Conservation (phyloP, 83 land plant species). For the Picea mariana region DNA sequence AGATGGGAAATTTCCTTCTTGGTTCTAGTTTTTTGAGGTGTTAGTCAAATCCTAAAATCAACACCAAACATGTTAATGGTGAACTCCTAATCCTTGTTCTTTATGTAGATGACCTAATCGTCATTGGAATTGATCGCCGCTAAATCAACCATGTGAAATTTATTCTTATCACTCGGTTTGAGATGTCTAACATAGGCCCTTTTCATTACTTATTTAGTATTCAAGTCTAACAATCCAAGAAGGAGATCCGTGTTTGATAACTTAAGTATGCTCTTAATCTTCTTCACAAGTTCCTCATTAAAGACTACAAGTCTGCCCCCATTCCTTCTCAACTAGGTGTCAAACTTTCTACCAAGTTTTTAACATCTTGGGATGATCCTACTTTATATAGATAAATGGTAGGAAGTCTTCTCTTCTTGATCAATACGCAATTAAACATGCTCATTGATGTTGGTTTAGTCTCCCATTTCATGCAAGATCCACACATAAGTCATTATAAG, state of each 20-base stretch:
- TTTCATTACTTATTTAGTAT: background rate
- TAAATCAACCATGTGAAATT: background rate
- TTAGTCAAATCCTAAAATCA: accelerated
- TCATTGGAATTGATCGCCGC: background rate
- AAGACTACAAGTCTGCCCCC: background rate
- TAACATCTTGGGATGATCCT: background rate
- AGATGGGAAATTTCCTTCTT: no score
- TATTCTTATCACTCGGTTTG: background rate
- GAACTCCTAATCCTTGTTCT: background rate
- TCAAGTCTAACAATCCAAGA: background rate
- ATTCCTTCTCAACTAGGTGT: background rate
- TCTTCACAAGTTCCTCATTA: background rate
- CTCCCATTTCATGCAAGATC: background rate
- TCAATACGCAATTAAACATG: background rate
- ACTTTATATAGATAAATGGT: background rate
- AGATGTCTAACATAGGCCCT: background rate
- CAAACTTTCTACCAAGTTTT: background rate
- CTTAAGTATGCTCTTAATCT: background rate
- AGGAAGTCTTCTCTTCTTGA: background rate
- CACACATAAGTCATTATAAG: background rate
- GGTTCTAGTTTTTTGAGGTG: no score
- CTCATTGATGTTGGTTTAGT: background rate
- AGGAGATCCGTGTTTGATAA: background rate
- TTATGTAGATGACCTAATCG: background rate
- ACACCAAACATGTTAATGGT: background rate